Conservation (phyloP, 2,329 filamentous ascomycete genomes). For the Fusarium kyushuense region DNA sequence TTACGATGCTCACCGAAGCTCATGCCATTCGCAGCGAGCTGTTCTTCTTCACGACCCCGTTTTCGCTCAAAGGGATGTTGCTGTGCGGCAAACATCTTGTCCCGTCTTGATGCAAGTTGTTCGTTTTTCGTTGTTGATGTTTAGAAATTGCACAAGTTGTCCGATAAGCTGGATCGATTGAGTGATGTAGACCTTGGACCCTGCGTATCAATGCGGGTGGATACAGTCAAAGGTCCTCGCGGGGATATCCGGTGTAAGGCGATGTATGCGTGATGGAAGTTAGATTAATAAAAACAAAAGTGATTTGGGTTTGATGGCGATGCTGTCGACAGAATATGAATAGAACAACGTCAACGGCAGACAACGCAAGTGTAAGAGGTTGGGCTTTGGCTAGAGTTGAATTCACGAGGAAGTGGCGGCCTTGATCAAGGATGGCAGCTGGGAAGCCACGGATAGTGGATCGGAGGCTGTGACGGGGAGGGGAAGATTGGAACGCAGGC, state of each 20-base stretch:
- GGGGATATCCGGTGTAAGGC: conserved; percentile 34
- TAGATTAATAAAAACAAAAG: conserved; percentile 9
- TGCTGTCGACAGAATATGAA: conserved; percentile 20
- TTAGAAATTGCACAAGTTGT: conserved; percentile 8
- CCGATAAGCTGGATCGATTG: background rate
- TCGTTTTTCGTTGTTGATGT: conserved; percentile 4
- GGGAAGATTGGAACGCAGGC: conserved; percentile 40
- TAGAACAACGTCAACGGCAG: conserved; percentile 15
- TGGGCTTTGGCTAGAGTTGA: conserved; percentile 33
- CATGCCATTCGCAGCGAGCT: conserved; percentile 52
- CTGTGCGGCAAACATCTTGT: conserved; percentile 55
- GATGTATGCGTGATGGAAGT: conserved; percentile 27
- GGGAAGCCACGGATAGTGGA: conserved; percentile 39
- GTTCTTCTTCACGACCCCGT: conserved; percentile 61
- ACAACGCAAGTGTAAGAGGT: conserved; percentile 22
- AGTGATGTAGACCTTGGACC: conserved; percentile 35
- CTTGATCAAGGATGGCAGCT: conserved; percentile 35
- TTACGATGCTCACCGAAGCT: conserved; percentile 65
- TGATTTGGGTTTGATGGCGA: background rate
- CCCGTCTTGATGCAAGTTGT: conserved; percentile 2
- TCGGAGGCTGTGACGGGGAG: conserved; percentile 30
- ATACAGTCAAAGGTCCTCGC: conserved; percentile 35
- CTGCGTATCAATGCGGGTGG: conserved; percentile 46
- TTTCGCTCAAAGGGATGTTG: conserved; percentile 55
- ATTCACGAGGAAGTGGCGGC: conserved; percentile 40